Evolutionary conservation across 176 grass and related monocot genomes (phyloP).

Genomic region (Rhynchospora breviuscula): DNA sequence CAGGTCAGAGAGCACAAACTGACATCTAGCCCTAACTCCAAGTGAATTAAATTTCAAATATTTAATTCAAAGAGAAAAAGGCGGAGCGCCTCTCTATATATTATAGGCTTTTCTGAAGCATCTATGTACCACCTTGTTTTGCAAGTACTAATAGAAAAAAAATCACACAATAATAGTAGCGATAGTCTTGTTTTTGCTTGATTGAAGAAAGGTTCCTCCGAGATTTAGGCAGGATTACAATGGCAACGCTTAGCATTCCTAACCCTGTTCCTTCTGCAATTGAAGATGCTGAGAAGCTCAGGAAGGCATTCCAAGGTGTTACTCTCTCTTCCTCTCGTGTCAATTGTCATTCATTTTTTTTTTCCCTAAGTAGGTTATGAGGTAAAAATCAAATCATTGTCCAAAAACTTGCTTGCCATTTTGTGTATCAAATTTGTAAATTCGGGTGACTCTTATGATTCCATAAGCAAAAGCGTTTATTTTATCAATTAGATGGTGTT

Average conservation of each 20-base stretch:
- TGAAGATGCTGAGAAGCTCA: slow-evolving; percentile 64
- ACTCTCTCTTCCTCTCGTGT: not conserved
- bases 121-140: not conserved
- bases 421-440: not conserved
- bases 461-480: not conserved
- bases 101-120: not conserved
- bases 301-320: slow-evolving; percentile 75
- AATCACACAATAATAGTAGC: not conserved
- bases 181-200: not conserved
- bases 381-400: not conserved
- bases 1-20: not conserved
- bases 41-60: slow-evolving; percentile 11
- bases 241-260: slow-evolving; percentile 61
- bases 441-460: not conserved
- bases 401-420: not conserved
- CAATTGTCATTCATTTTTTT: not conserved
- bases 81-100: not conserved
- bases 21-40: not conserved
- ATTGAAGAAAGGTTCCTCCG: not conserved
- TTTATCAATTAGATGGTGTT: not conserved
- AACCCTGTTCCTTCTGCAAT: slow-evolving; percentile 44
- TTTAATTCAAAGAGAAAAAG: not conserved
- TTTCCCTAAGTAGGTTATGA: not conserved
- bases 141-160: not conserved
- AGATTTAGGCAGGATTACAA: slow-evolving; percentile 16